Percentiles rank a stretch among this genome's conserved stretches.
These are phyloP conservation scores for Wallacemonas sp. DNA, from an alignment of 208 protist genomes.

Conservation along the genomic window DNA sequence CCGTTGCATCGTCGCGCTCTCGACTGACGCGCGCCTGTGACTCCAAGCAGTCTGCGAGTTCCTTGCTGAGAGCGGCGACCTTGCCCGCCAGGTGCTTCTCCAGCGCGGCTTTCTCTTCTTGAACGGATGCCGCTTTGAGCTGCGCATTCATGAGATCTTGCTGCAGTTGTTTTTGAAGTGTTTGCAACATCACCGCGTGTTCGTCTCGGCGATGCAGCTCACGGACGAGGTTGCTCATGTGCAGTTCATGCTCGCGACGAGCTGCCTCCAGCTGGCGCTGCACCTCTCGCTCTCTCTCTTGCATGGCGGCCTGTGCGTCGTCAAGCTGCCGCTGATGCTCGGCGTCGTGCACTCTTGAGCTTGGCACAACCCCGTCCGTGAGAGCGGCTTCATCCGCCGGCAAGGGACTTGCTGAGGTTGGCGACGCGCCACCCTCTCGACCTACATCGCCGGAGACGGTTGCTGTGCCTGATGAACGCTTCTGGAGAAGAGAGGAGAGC, in stretches of 20 bases:
- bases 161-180: slow-evolving; percentile 63
- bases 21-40: slow-evolving; percentile 19
- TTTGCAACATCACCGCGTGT: slow-evolving; percentile 51
- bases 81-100: slow-evolving; percentile 47
- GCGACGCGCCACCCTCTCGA: not conserved
- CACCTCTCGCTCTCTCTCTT: slow-evolving; percentile 8
- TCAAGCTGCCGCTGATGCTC: slow-evolving; percentile 15
- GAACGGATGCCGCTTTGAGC: slow-evolving; percentile 32
- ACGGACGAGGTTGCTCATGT: slow-evolving; percentile 39
- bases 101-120: slow-evolving; percentile 41
- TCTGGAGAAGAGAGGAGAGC: slow-evolving; percentile 23
- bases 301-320: slow-evolving; percentile 6
- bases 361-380: too few species aligned
- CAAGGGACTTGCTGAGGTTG: too few species aligned
- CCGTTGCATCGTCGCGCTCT: slow-evolving; percentile 17
- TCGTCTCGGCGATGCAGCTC: slow-evolving; percentile 66
- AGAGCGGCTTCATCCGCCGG: too few species aligned
- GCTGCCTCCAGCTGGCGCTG: slow-evolving; percentile 20
- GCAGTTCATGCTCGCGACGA: slow-evolving; percentile 30
- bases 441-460: too few species aligned
- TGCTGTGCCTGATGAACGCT: too few species aligned
- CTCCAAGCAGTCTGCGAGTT: slow-evolving; percentile 47
- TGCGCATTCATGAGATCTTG: slow-evolving; percentile 33
- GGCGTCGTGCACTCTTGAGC: too few species aligned
- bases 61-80: slow-evolving; percentile 43